These are phyloP conservation scores for Babesia divergens DNA, from an alignment of 169 alveolate genomes.

Conservation along the genomic window DNA sequence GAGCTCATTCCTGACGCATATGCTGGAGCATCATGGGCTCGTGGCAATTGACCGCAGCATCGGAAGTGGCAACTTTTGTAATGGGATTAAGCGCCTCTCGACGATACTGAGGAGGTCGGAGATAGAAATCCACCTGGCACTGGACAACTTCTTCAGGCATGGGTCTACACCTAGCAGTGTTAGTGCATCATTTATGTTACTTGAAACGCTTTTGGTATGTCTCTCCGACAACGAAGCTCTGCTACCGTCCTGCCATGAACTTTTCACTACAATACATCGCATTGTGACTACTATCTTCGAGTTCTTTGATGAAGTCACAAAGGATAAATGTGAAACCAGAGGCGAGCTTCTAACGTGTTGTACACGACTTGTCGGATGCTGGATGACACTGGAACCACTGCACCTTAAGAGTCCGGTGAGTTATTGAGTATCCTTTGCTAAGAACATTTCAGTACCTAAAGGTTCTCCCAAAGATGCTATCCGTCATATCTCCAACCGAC, in stretches of 20 bases:
- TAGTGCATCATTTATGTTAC: conserved; percentile 13
- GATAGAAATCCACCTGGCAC: conserved; percentile 42
- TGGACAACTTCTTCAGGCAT: conserved; percentile 35
- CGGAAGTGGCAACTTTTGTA: neutral
- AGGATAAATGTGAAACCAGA: neutral
- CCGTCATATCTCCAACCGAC: conserved; percentile 8
- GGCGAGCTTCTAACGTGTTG: conserved; percentile 2
- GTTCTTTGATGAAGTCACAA: conserved; percentile 17
- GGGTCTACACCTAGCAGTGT: neutral
- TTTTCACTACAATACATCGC: conserved; percentile 44
- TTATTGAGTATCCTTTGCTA: neutral
- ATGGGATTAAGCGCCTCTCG: conserved; percentile 1
- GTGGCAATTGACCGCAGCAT: neutral
- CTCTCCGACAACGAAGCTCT: conserved; percentile 14
- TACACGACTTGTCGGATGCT: conserved; percentile 42
- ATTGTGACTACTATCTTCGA: conserved; percentile 27
- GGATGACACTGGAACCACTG: conserved; percentile 65
- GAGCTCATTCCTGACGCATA: neutral
- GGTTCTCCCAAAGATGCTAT: conserved; percentile 17
- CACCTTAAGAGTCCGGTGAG: conserved; percentile 29
- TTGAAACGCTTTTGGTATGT: conserved; percentile 19
- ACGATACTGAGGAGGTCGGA: conserved; percentile 34
- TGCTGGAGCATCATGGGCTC: conserved; percentile 14
- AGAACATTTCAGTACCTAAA: conserved; percentile 8
- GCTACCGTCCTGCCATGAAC: conserved; percentile 33